These are phyloP conservation scores for Penicillium odoratum DNA, from an alignment of 495 filamentous ascomycete species.

Conservation along the genomic window DNA sequence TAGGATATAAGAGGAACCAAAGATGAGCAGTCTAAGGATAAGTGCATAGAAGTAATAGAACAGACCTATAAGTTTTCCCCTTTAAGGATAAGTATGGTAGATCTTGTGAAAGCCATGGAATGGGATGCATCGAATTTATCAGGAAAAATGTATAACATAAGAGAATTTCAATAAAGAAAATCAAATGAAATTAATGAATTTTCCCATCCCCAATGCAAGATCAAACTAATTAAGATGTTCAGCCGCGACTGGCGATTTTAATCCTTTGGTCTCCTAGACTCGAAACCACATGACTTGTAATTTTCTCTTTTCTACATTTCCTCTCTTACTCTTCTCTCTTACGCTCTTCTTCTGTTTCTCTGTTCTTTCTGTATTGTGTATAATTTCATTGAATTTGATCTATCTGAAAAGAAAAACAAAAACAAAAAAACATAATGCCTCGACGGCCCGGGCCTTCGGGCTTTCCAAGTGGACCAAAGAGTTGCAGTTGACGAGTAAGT, in stretches of 20 bases:
- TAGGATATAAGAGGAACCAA: background rate
- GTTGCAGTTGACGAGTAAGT: constrained; percentile 30
- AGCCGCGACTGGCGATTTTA: constrained; percentile 35
- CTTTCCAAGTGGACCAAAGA: constrained; percentile 30
- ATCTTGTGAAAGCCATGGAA: constrained; percentile 20
- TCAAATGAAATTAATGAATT: background rate
- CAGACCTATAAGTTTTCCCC: constrained; percentile 19
- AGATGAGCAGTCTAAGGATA: constrained; percentile 15
- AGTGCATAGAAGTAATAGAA: constrained; percentile 21
- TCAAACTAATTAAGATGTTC: constrained; percentile 12
- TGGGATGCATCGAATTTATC: constrained; percentile 26
- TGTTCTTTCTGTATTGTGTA: no score
- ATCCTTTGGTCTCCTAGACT: background rate
- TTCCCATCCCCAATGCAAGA: background rate
- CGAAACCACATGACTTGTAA: background rate
- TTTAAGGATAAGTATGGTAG: constrained; percentile 14
- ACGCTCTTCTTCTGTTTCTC: background rate
- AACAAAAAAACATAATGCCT: constrained; percentile 14
- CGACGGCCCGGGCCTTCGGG: constrained; percentile 33
- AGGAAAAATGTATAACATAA: no score
- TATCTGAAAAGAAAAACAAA: background rate
- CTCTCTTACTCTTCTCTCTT: constrained; percentile 1
- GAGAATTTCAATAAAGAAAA: background rate
- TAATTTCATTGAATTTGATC: background rate
- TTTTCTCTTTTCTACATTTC: background rate